Evolutionary conservation across 164 flowering plant species (phyloP).

Genomic region (Piper betle): DNA sequence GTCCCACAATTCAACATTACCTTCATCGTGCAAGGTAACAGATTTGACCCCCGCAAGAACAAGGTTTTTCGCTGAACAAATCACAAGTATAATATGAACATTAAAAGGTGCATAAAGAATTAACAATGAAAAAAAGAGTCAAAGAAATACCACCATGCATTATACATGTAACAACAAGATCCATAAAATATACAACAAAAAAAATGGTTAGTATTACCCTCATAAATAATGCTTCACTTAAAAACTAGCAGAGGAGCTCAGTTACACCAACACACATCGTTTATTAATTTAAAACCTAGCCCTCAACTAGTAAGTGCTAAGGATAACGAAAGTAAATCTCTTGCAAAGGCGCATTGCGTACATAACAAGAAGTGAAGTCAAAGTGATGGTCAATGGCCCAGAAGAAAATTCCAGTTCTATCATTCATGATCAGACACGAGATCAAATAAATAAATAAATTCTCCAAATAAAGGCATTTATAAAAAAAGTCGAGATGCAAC

Average conservation of each 20-base stretch:
- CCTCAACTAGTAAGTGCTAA: neutral
- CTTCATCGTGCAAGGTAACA: slow-evolving; percentile 80
- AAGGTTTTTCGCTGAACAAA: slow-evolving; percentile 70
- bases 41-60: slow-evolving; percentile 89
- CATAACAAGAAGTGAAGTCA: too few relatives aligned
- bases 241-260: neutral
- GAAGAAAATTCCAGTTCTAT: too few relatives aligned
- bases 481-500: neutral
- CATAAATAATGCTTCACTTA: too few relatives aligned
- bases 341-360: too few relatives aligned
- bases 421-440: too few relatives aligned
- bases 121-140: neutral
- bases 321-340: neutral
- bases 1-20: slow-evolving; percentile 71
- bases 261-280: neutral
- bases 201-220: neutral
- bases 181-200: too few relatives aligned
- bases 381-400: too few relatives aligned
- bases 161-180: neutral
- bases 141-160: too few relatives aligned
- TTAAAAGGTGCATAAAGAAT: neutral
- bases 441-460: too few relatives aligned
- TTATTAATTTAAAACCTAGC: neutral
- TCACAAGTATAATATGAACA: neutral
- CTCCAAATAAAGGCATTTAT: too few relatives aligned